Evolutionary conservation across 345 rosid species (phyloP).

Genomic region (Corchorus olitorius): DNA sequence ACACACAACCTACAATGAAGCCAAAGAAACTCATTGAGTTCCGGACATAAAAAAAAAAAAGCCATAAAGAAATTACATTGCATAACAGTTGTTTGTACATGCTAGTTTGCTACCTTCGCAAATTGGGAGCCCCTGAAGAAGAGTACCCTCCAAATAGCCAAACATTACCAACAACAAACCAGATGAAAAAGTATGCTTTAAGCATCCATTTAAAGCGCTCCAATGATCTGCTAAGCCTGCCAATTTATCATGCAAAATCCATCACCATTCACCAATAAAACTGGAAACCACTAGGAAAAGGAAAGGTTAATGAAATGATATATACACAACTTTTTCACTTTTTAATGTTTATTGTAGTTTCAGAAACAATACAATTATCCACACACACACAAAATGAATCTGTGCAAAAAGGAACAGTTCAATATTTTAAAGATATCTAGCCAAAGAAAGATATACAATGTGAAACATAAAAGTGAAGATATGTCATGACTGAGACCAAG

Average conservation of each 20-base stretch:
- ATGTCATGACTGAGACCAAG: neutral
- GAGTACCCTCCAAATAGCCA: conserved; percentile 24
- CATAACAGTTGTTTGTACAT: neutral
- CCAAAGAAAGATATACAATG: neutral
- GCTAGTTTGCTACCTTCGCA: conserved; percentile 21
- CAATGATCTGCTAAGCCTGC: conserved; percentile 26
- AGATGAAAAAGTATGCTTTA: conserved; percentile 25
- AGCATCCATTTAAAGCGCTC: conserved; percentile 10
- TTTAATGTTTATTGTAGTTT: neutral
- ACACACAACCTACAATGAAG: conserved; percentile 26
- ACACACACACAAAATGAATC: neutral
- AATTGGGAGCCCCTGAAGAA: conserved; percentile 12
- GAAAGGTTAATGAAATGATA: neutral
- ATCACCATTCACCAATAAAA: neutral
- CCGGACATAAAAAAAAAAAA: neutral
- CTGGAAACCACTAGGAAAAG: neutral
- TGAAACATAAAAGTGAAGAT: conserved; percentile 3
- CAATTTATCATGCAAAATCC: conserved; percentile 14
- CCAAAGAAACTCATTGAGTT: neutral
- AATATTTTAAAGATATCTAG: too few species aligned
- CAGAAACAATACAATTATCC: neutral
- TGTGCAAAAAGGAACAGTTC: neutral
- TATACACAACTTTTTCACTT: neutral
- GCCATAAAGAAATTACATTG: neutral
- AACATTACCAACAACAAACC: conserved; percentile 28